Conservation (phyloP, 208 protist genomes). For the Leptomonas seymouri region DNA sequence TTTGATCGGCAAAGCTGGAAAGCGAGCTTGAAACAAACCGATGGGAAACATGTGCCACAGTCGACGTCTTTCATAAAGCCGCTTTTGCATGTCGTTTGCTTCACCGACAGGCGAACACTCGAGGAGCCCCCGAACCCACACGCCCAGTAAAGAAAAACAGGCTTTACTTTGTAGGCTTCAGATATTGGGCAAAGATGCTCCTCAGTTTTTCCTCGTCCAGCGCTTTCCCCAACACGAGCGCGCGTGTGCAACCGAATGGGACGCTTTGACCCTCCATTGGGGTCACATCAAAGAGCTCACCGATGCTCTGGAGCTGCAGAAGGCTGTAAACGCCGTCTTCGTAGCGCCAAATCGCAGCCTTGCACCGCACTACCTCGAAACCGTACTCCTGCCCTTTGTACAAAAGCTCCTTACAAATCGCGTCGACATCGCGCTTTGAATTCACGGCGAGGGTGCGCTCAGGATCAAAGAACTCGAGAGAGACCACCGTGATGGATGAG, state of each 20-base stretch:
- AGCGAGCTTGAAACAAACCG: no score
- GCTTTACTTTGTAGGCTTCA: constrained; percentile 50
- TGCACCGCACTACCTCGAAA: constrained; percentile 89
- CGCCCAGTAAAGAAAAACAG: background rate
- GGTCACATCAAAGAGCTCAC: constrained; percentile 81
- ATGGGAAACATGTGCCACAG: no score
- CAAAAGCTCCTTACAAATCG: constrained; percentile 76
- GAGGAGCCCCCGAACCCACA: no score
- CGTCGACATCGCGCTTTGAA: constrained; percentile 55
- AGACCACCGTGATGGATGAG: constrained; percentile 70
- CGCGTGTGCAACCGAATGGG: constrained; percentile 68
- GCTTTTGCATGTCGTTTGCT: no score
- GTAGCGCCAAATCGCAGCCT: constrained; percentile 86
- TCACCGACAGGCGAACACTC: no score
- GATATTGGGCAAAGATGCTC: constrained; percentile 60
- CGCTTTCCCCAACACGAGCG: constrained; percentile 70
- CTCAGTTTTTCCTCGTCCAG: constrained; percentile 66
- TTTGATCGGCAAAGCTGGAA: no score
- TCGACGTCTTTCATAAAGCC: no score
- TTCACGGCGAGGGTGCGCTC: constrained; percentile 45
- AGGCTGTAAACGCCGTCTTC: constrained; percentile 47
- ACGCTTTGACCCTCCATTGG: constrained; percentile 79
- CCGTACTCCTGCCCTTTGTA: constrained; percentile 66
- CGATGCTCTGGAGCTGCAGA: constrained; percentile 86
- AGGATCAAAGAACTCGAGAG: constrained; percentile 66